Evolutionary conservation across 2,329 filamentous ascomycete species (phyloP), one percentile per base, ranked within the genome.

Genomic region (Aspergillus pseudoviridinutans): DNA sequence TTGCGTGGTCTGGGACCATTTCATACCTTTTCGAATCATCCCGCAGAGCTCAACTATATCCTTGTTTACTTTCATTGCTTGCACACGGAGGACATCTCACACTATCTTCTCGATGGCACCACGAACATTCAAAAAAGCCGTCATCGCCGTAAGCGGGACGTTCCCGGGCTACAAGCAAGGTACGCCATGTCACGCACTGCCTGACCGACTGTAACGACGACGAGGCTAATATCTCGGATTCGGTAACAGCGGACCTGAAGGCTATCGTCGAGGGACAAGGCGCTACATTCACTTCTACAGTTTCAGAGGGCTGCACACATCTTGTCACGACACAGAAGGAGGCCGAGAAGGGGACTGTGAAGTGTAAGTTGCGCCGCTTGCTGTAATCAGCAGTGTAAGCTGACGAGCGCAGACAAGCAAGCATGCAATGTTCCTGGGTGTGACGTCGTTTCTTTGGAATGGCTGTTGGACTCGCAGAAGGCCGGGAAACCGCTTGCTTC

Each of bases 91-190:
- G 22, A 12, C 6, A 24, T 6, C 32, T 38, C 32, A 17, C 14
- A 17, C 32, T 38, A 38, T 38, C 32, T 38, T 17, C 32, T 38
- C 41, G 6, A 47, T 47, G 44, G 20, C 44, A 24, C 44, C 44
- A 14, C n/a, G 22, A 14, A 25, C 44, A 24, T 71, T 75, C 49
- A 71, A 71, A 50, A 61, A 67, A 0, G 53, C 67, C 7, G 61
- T 75, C 5, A 75, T 90, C 49, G 82, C 80, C 24, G 69, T 88
- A 27, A 86, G 83, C 56, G 87, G 87, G 58, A 82, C 81, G 4
- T 86, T 90, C 62, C 73, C 80, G 1, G 76, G 77, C 5, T 71
- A 77, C 27, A 82, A 79, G 3, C 85, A 89, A 62, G 68, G 76
- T 76, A 32, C 32, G 53, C 32, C 32, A 3, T 32, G 29, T 3